These are phyloP conservation scores for Tuber indicum DNA, from an alignment of 495 filamentous ascomycete genomes.

Conservation along the genomic window DNA sequence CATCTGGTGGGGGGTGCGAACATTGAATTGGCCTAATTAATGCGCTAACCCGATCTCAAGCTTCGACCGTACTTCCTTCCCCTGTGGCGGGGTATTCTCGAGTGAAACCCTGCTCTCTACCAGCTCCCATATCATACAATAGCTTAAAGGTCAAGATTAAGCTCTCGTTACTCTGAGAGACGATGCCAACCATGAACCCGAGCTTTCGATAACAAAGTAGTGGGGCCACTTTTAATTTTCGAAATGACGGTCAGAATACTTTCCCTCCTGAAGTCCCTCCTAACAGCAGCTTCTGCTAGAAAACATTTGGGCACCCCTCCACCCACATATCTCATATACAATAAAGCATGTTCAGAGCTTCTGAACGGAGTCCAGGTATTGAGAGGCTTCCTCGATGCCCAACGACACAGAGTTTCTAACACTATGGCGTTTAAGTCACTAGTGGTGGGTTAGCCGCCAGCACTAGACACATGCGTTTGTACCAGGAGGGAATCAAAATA, in stretches of 20 bases:
- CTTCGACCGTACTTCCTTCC: not conserved
- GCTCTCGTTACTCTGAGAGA: not conserved
- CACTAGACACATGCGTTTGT: not conserved
- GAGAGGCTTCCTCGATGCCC: not conserved
- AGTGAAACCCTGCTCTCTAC: not conserved
- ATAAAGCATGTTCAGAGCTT: not conserved
- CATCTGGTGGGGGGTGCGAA: not conserved
- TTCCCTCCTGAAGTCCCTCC: not conserved
- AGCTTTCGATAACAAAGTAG: not conserved
- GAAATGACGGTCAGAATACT: not conserved
- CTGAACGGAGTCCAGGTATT: not conserved
- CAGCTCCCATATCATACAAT: not conserved
- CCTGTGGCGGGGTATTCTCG: not conserved
- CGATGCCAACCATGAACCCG: not conserved
- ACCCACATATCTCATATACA: not conserved
- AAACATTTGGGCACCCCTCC: not conserved
- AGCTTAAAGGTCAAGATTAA: not conserved
- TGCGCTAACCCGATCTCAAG: not conserved
- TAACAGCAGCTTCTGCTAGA: not conserved
- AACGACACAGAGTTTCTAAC: not conserved
- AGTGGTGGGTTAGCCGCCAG: not conserved
- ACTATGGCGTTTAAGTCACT: not conserved
- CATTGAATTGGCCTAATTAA: not conserved
- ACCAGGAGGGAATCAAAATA: not conserved
- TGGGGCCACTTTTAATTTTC: not conserved